Evolutionary conservation across 164 flowering plant species (phyloP).

Genomic region (Macadamia tetraphylla): DNA sequence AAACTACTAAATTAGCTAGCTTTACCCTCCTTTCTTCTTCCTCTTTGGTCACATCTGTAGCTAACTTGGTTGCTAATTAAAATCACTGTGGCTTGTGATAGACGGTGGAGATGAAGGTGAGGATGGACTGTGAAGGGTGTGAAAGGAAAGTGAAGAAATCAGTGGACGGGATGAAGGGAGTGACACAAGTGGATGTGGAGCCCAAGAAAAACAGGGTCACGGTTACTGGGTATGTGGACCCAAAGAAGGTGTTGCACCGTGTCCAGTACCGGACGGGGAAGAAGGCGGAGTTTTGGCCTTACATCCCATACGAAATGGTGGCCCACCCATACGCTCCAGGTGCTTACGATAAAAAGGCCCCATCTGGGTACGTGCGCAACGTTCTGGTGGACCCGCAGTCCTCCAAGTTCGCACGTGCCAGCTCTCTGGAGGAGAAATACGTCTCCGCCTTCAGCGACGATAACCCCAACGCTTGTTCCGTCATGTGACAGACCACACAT

Average conservation of each 20-base stretch:
- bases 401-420: conserved; percentile 57
- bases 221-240: conserved; percentile 80
- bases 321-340: conserved; percentile 85
- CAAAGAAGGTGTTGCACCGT: conserved; percentile 61
- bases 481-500: conserved; percentile 44
- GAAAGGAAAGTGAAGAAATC: conserved; percentile 64
- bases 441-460: conserved; percentile 90
- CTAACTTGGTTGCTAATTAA: background rate
- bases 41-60: background rate
- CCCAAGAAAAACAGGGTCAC: conserved; percentile 71
- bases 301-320: conserved; percentile 79
- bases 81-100: conserved; percentile 9
- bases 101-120: conserved; percentile 91
- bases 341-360: conserved; percentile 87
- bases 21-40: background rate
- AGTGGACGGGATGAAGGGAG: conserved; percentile 77
- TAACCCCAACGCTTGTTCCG: conserved; percentile 59
- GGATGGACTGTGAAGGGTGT: conserved; percentile 94
- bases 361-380: conserved; percentile 78
- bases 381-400: conserved; percentile 31
- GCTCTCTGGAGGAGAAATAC: conserved; percentile 76
- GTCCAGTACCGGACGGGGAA: conserved; percentile 69
- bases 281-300: conserved; percentile 92
- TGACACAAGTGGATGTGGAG: conserved; percentile 49
- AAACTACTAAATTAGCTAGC: background rate